Conservation (phyloP, 495 filamentous ascomycete genomes). For the Penicillium bialowiezense region DNA sequence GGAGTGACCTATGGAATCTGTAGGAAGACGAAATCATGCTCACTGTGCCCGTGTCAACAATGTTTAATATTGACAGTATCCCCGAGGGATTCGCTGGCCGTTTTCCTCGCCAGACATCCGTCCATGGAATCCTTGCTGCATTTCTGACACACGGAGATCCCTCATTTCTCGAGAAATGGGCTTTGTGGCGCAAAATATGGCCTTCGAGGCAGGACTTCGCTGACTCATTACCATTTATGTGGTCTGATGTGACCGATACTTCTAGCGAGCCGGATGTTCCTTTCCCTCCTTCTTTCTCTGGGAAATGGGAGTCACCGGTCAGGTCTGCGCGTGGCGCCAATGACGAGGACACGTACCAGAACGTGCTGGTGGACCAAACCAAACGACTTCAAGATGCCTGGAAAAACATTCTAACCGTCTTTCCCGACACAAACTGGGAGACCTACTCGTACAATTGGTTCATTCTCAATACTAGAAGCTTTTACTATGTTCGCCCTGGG, state of each 20-base stretch:
- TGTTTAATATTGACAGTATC: slow-evolving; percentile 59
- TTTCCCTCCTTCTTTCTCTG: neutral
- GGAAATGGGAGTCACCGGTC: neutral
- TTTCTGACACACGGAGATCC: slow-evolving; percentile 51
- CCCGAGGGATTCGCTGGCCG: slow-evolving; percentile 36
- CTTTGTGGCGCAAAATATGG: slow-evolving; percentile 62
- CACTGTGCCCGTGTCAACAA: slow-evolving; percentile 56
- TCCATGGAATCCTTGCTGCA: slow-evolving; percentile 64
- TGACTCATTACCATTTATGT: slow-evolving; percentile 54
- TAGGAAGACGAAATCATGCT: slow-evolving; percentile 43
- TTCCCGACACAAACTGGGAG: slow-evolving; percentile 44
- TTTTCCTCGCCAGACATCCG: slow-evolving; percentile 48
- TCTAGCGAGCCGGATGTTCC: neutral
- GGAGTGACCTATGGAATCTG: neutral
- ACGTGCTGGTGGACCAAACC: slow-evolving; percentile 57
- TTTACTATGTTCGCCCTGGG: slow-evolving; percentile 58
- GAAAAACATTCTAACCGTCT: slow-evolving; percentile 43
- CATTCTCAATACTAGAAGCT: slow-evolving; percentile 73
- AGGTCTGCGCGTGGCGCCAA: neutral
- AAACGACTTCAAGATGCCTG: slow-evolving; percentile 60
- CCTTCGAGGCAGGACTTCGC: slow-evolving; percentile 54
- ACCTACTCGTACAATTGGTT: slow-evolving; percentile 66
- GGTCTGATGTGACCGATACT: neutral
- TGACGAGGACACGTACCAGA: slow-evolving; percentile 27
- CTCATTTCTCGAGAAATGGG: slow-evolving; percentile 15